Base-by-base conservation (phyloP, 257 asterid species). In the Knoxia roxburghii region DNA sequence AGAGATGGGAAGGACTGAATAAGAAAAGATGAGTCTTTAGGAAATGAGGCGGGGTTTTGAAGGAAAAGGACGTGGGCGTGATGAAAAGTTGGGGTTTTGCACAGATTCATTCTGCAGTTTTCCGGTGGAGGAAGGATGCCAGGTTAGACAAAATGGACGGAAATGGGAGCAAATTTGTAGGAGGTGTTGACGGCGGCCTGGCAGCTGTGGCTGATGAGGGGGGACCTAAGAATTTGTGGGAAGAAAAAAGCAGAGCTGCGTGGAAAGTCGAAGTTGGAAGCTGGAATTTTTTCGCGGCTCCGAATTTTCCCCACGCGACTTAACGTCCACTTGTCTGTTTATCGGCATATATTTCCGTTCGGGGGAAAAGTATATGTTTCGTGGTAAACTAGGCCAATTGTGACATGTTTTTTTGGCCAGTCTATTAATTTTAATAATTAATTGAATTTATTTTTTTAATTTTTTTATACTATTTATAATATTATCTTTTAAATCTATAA, bases 251-350 rank as follows among this genome's bases (percentile, higher is more conserved):
- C 45, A n/a, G 46, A 10, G 56, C 14, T 9, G 23, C 26, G 15
- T 5, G 65, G 65, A 15, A 67, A n/a, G n/a, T n/a, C n/a, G n/a
- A n/a, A n/a, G n/a, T n/a, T n/a, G n/a, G n/a, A n/a, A n/a, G n/a
- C n/a, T n/a, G n/a, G n/a, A 52, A 27, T 54, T 55, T 54, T 55
- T 41, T 55, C 23, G 56, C 64, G 43, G 72, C 45, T 37, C 63
- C 53, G 12, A 54, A 54, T 39, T 8, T 52, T n/a, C 17, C 71
- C 9, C 37, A 5, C 17, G 55, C 45, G n/a, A 55, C n/a, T 7
- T 39, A 26, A 59, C 65, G 48, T 20, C 49, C 65, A 35, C 30
- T 59, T 10, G 62, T 17, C 6, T 13, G 8, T 15, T 3, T 46
- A 46, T 15, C n/a, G n/a, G n/a, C n/a, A 37, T 37, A 3, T 37